Base-by-base conservation (phyloP, 2,329 filamentous ascomycete genomes). In the Ceratocystis ficicola region DNA sequence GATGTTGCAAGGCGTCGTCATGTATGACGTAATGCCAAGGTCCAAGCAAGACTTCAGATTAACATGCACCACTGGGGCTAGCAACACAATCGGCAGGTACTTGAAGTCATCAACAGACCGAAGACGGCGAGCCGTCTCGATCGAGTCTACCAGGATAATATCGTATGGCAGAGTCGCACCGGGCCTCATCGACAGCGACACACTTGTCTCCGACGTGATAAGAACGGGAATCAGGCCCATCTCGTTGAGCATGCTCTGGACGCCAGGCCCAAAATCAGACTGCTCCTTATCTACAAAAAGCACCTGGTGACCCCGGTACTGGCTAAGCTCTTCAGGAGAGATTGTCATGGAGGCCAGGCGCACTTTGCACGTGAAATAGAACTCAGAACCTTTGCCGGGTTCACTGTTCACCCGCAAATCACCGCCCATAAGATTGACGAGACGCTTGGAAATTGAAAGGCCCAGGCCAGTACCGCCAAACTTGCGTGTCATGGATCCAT, bases 21-120 rank as follows among this genome's bases (percentile, higher is more conserved):
- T 96, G 76, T 96, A 97, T 63, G 92, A 96, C n/a, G 92, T 95
- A 70, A 99, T 96, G 69, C 94, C 93, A 69, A 97, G 82, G 74
- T 97, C 94, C 68, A 97, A 79, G 67, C 93, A 94, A 2, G 90
- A 94, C 78, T 96, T 96, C 71, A 99, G 81, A 74, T 86, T 95
- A 70, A 97, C 90, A 68, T 92, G 89, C 12, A 97, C 91, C 44
- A 90, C 80, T 0, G 93, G 91, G 57, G 91, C 94, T 59, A 97
- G 78, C 68, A 97, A 83, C 55, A 99, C 93, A 70, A 99, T 92
- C 1, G 94, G 94, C 59, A 96, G 90, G 73, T 96, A 97, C 78
- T 96, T 96, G 81, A 96, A 96, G 74, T 95, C 90, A 73, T 96
- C 93, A 63, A 94, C 87, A 10, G 89, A 87, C 69, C 94, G 85